A percentile compares a stretch with the other conserved stretches of the same genome.
Conservation (phyloP, 2,329 filamentous ascomycete species). For the Nigrospora sphaerica region DNA sequence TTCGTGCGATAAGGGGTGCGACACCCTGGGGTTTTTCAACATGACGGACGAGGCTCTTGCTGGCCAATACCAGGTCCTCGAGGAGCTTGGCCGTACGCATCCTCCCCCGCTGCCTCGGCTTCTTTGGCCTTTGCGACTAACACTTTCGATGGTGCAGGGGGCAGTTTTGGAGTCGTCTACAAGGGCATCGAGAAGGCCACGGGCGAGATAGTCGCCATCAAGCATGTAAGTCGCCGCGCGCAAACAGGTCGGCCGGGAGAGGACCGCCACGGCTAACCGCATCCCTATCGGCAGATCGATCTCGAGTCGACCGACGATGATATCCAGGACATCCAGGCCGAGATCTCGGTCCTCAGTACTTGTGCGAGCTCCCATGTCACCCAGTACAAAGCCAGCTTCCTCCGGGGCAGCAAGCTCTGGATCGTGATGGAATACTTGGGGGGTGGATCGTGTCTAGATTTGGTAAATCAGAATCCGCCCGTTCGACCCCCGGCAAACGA, state of each 20-base stretch:
- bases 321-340: constrained; percentile 95
- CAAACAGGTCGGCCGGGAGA: background rate
- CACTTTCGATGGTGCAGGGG: constrained; percentile 46
- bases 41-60: constrained; percentile 65
- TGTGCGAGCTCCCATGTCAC: constrained; percentile 93
- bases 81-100: constrained; percentile 86
- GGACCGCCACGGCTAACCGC: background rate
- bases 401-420: constrained; percentile 96
- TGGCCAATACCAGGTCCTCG: constrained; percentile 85
- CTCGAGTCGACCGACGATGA: constrained; percentile 98
- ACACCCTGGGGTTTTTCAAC: constrained; percentile 9
- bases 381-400: constrained; percentile 92
- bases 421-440: constrained; percentile 99
- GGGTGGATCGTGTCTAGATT: constrained; percentile 87
- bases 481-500: background rate
- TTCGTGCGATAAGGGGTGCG: constrained; percentile 6
- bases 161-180: constrained; percentile 94
- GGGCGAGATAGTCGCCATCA: constrained; percentile 91
- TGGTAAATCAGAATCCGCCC: constrained; percentile 48
- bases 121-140: background rate
- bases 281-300: constrained; percentile 63
- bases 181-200: constrained; percentile 89
- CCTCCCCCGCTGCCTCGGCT: background rate
- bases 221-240: constrained; percentile 61
- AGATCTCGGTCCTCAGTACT: constrained; percentile 90